Evolutionary conservation across 768 basidiomycete genomes (phyloP), one percentile per base, ranked within the genome.

Genomic region (Calocybe cyanea): DNA sequence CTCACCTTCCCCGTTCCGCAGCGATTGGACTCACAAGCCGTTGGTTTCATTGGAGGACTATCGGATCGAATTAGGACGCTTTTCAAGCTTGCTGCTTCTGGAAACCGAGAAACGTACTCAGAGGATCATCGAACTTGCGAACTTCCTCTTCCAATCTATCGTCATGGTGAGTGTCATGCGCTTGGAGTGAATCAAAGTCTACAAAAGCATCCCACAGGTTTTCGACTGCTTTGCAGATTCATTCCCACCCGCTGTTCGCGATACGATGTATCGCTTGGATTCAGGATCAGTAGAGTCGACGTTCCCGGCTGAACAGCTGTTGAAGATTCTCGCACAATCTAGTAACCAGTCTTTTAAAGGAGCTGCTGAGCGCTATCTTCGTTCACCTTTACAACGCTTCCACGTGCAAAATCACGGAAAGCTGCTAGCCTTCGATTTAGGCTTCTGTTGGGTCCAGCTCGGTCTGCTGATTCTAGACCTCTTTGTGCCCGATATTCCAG

Each of bases 401-500:
- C 18, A 42, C 23, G 23, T 31, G 9, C 13, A 13, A 2, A 34
- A 39, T 19, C 21, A 23, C 13, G 43, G 39, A 39, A 33, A 45
- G 17, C 45, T 51, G 37, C 35, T 35, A 41, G 50, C 50, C 37
- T 38, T 54, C 54, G 47, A 53, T 39, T 31, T 64, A 48, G 66
- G 70, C 7, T 53, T 59, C 19, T 67, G 59, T 45, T 94, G 85
- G 81, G 67, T 90, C 24, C 75, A 73, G 1, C 58, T 88, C 39
- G 74, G 78, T 36, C 72, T 71, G 14, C 53, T 83, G 43, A 63
- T 93, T 19, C 60, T 92, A 18, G 71, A 83, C 3, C 74, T 94
- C 15, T 85, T 85, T 57, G 72, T 98, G 31, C 92, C 96, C 0
- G 77, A 91, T 60, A 67, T 79, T 1, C 92, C 94, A 2, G 66